These are phyloP conservation scores for Pythium volutum DNA, from an alignment of 352 stramenopile genomes.

Conservation along the genomic window DNA sequence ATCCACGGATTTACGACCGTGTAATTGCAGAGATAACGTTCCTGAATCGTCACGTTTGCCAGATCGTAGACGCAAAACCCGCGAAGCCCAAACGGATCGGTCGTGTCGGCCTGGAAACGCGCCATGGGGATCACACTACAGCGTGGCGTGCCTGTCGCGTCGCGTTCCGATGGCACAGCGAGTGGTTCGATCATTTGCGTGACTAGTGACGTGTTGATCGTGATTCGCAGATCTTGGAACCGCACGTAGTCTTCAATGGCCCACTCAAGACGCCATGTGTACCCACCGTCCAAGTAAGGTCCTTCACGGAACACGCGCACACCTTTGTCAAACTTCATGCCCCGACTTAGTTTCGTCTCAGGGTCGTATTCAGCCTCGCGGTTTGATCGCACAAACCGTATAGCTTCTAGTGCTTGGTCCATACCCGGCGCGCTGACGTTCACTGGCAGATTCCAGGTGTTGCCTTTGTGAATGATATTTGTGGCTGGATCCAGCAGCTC, in stretches of 20 bases:
- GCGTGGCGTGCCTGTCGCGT: slow-evolving; percentile 36
- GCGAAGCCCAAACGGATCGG: slow-evolving; percentile 46
- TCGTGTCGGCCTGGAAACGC: slow-evolving; percentile 41
- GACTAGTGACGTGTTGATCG: slow-evolving; percentile 49
- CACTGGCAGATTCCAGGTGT: slow-evolving; percentile 65
- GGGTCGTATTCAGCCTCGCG: slow-evolving; percentile 59
- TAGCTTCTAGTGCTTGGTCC: slow-evolving; percentile 68
- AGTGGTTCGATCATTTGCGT: slow-evolving; percentile 64
- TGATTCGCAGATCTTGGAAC: slow-evolving; percentile 68
- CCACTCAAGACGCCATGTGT: slow-evolving; percentile 74
- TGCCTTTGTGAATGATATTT: slow-evolving; percentile 34
- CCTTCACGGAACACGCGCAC: slow-evolving; percentile 68
- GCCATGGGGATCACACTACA: slow-evolving; percentile 52
- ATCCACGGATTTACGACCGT: slow-evolving; percentile 72
- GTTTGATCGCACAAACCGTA: slow-evolving; percentile 66
- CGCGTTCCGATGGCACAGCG: slow-evolving; percentile 48
- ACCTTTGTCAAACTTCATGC: slow-evolving; percentile 66
- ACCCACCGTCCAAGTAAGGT: slow-evolving; percentile 62
- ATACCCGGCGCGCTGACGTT: slow-evolving; percentile 69
- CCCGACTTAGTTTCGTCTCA: slow-evolving; percentile 45
- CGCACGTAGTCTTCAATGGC: slow-evolving; percentile 66
- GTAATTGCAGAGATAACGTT: slow-evolving; percentile 75
- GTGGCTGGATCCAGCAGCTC: slow-evolving; percentile 47
- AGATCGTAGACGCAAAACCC: slow-evolving; percentile 69
- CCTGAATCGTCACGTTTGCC: slow-evolving; percentile 52